phyloP scores from a whole-genome alignment of 805 yeast genomes.

The Naumovozyma baii region DNA sequence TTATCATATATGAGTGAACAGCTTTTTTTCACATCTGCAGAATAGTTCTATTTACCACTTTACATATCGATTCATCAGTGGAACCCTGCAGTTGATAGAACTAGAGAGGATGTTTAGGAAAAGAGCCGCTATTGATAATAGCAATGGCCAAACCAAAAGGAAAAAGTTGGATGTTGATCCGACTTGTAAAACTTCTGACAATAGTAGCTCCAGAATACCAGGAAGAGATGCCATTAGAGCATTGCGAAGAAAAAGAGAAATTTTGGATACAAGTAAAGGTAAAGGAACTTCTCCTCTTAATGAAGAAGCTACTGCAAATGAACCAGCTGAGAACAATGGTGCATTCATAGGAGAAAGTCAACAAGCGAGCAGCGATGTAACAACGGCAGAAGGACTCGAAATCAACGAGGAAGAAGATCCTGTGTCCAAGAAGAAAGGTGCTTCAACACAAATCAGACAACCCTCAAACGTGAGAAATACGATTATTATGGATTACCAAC shows the following conservation, averaged over 20 bases:
- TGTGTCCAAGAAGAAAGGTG: not conserved
- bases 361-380: not conserved
- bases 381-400: not conserved
- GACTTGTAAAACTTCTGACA: not conserved
- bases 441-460: slow-evolving; percentile 9
- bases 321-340: no score
- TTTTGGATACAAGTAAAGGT: not conserved
- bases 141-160: slow-evolving; percentile 7
- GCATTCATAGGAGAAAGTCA: no score
- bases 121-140: slow-evolving; percentile 8
- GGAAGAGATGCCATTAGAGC: not conserved
- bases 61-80: no score
- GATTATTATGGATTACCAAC: slow-evolving; percentile 74
- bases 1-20: no score
- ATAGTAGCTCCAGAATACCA: not conserved
- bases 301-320: not conserved
- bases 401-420: not conserved
- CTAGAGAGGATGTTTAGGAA: slow-evolving; percentile 19
- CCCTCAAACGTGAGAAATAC: slow-evolving; percentile 49
- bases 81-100: no score
- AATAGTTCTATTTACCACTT: no score
- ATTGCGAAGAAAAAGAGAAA: not conserved
- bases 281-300: not conserved
- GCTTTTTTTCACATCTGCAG: no score
- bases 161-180: slow-evolving; percentile 7